Evolutionary conservation across 345 rosid species (phyloP).

Genomic region (Sapria himalayana): DNA sequence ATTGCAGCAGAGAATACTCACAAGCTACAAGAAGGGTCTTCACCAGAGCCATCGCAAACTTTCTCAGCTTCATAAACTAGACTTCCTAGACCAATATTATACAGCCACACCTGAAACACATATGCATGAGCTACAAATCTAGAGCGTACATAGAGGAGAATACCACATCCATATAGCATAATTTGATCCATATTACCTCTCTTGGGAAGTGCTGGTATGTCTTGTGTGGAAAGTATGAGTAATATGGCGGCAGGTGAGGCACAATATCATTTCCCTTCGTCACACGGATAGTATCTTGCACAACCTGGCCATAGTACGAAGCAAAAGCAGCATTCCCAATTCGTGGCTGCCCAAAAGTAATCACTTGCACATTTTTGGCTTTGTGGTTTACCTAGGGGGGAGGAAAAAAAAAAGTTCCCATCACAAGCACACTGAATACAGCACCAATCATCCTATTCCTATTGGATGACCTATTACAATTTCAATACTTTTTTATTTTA

Average conservation of each 20-base stretch:
- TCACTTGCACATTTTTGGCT: constrained; percentile 38
- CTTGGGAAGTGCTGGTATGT: constrained; percentile 92
- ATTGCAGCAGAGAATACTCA: too few relatives aligned
- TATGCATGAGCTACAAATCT: too few relatives aligned
- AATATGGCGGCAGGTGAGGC: constrained; percentile 89
- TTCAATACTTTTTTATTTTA: too few relatives aligned
- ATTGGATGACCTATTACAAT: too few relatives aligned
- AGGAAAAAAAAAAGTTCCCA: constrained; percentile 4
- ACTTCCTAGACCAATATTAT: constrained; percentile 29
- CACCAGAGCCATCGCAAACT: constrained; percentile 63
- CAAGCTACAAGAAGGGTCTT: constrained; percentile 74
- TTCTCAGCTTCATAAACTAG: constrained; percentile 33
- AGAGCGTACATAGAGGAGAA: too few relatives aligned
- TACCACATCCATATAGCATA: neutral
- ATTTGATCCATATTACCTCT: constrained; percentile 32
- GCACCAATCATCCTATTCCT: too few relatives aligned
- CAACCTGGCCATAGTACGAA: constrained; percentile 38
- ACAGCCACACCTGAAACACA: constrained; percentile 46
- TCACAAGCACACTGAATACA: too few relatives aligned
- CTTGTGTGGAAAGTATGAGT: constrained; percentile 42
- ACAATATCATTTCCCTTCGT: constrained; percentile 69
- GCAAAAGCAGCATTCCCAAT: constrained; percentile 81
- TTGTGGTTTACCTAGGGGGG: constrained; percentile 45
- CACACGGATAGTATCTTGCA: constrained; percentile 60
- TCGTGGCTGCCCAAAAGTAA: constrained; percentile 97